Percentiles rank a stretch among this genome's conserved stretches.
Conservation (phyloP, 306 rosid genomes). For the Spatholobus suberectus region DNA sequence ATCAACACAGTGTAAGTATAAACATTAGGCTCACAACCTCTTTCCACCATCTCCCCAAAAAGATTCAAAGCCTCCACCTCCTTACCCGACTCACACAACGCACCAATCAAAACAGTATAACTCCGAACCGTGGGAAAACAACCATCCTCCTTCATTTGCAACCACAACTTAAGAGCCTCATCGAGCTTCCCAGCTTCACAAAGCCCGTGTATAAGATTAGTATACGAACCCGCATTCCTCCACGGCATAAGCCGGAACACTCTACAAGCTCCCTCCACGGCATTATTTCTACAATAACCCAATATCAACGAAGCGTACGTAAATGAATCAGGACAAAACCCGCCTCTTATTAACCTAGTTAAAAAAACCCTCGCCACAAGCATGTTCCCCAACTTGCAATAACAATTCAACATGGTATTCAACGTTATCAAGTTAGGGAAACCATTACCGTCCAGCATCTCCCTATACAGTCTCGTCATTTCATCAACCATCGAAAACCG, state of each 20-base stretch:
- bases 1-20: conserved; percentile 76
- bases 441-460: conserved; percentile 56
- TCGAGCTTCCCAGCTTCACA: conserved; percentile 60
- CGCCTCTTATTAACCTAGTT: conserved; percentile 55
- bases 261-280: conserved; percentile 54
- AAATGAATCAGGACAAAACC: conserved; percentile 65
- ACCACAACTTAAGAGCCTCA: conserved; percentile 64
- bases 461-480: conserved; percentile 56
- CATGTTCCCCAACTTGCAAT: conserved; percentile 75
- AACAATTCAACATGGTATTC: conserved; percentile 72
- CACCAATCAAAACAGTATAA: conserved; percentile 58
- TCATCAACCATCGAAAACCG: conserved; percentile 60
- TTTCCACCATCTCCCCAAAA: conserved; percentile 65
- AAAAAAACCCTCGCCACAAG: conserved; percentile 56
- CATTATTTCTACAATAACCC: conserved; percentile 74
- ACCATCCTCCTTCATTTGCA: conserved; percentile 65
- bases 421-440: conserved; percentile 61
- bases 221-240: conserved; percentile 70
- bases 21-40: conserved; percentile 71
- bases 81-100: conserved; percentile 61
- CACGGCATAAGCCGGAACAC: conserved; percentile 61
- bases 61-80: conserved; percentile 58
- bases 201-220: conserved; percentile 70
- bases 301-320: conserved; percentile 77
- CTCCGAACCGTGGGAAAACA: conserved; percentile 69